phyloP scores from a whole-genome alignment of 2,329 filamentous ascomycete genomes.

The Fusarium nurragi region DNA sequence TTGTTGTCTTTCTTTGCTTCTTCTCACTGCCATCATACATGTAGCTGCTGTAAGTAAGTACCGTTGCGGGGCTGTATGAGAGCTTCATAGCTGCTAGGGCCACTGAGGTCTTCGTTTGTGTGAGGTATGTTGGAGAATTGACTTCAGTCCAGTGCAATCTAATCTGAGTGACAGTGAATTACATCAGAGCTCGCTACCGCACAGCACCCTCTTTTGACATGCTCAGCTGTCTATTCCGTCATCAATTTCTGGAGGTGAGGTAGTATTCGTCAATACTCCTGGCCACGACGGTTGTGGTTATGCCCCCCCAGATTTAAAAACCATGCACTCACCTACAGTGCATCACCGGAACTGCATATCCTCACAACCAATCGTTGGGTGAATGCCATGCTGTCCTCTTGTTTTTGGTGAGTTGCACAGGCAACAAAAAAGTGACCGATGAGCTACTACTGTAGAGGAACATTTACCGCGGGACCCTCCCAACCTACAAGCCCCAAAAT shows the following conservation, averaged over 20 bases:
- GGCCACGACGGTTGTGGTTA: neutral
- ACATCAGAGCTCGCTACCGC: conserved; percentile 25
- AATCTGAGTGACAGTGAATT: conserved; percentile 9
- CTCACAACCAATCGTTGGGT: neutral
- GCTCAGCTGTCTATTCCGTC: conserved; percentile 24
- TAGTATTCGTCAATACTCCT: neutral
- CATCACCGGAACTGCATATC: conserved; percentile 13
- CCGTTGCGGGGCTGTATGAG: conserved; percentile 16
- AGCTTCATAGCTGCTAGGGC: conserved; percentile 16
- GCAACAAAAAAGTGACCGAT: conserved; percentile 10
- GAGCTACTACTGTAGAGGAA: conserved; percentile 26
- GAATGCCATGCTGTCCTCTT: conserved; percentile 27
- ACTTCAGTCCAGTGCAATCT: conserved; percentile 11
- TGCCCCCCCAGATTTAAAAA: neutral
- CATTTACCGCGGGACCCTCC: conserved; percentile 33
- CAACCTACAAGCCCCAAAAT: conserved; percentile 37
- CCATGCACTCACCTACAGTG: neutral
- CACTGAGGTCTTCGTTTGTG: conserved; percentile 11
- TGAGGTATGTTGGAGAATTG: conserved; percentile 22
- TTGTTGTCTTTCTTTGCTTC: conserved; percentile 18
- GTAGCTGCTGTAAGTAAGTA: neutral
- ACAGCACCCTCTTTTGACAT: conserved; percentile 20
- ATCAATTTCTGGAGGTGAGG: conserved; percentile 9
- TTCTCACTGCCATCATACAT: conserved; percentile 6
- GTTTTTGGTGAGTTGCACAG: conserved; percentile 33